phyloP scores from a whole-genome alignment of 1,284 basidiomycete genomes.

The Acaromyces ingoldii region DNA sequence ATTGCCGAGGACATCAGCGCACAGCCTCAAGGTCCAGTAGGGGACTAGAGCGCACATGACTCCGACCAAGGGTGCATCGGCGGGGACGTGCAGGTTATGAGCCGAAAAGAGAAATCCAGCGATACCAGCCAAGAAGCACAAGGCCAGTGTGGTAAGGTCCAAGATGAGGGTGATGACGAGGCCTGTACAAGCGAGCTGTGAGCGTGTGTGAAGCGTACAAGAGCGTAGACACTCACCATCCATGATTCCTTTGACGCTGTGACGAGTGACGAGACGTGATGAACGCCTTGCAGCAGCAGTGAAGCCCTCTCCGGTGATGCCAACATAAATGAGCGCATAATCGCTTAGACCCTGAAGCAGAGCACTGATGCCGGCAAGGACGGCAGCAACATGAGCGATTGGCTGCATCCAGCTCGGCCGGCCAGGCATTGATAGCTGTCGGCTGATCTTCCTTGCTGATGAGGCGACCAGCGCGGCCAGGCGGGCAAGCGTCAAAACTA shows the following conservation, averaged over 20 bases:
- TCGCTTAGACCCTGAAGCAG: slow-evolving; percentile 57
- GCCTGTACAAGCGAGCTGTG: slow-evolving; percentile 28
- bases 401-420: slow-evolving; percentile 51
- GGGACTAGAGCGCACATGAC: slow-evolving; percentile 73
- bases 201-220: neutral
- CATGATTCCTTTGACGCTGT: slow-evolving; percentile 48
- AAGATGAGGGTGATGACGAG: slow-evolving; percentile 65
- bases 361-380: slow-evolving; percentile 61
- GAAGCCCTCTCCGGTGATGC: slow-evolving; percentile 78
- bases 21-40: slow-evolving; percentile 74
- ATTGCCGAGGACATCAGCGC: slow-evolving; percentile 73
- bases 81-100: slow-evolving; percentile 70
- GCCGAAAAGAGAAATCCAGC: slow-evolving; percentile 81
- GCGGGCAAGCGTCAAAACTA: slow-evolving; percentile 68
- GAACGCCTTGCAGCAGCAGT: slow-evolving; percentile 70
- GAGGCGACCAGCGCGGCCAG: slow-evolving; percentile 56
- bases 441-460: slow-evolving; percentile 43
- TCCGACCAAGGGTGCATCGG: slow-evolving; percentile 70
- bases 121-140: slow-evolving; percentile 72
- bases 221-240: slow-evolving; percentile 5
- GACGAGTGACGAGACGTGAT: slow-evolving; percentile 58
- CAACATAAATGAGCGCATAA: slow-evolving; percentile 76
- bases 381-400: slow-evolving; percentile 57
- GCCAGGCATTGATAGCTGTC: slow-evolving; percentile 1
- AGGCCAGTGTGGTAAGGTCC: slow-evolving; percentile 67